Evolutionary conservation across 305 asterid genomes (phyloP).

Genomic region (Fraxinus ornus): DNA sequence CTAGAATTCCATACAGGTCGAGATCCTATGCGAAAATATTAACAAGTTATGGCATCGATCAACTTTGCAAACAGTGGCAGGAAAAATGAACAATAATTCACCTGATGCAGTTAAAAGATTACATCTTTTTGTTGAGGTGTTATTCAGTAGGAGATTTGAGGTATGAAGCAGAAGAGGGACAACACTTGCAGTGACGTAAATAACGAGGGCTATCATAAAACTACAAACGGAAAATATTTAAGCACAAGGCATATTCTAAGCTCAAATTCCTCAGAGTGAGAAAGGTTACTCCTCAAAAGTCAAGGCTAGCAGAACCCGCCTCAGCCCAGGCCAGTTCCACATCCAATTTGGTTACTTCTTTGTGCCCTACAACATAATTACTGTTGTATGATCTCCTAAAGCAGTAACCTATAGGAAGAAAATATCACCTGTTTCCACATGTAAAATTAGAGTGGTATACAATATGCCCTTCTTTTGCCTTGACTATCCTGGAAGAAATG

Average conservation of each 20-base stretch:
- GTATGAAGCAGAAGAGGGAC: not conserved
- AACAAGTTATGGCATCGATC: not conserved
- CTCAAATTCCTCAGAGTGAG: not conserved
- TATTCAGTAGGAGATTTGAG: not conserved
- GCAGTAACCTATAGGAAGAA: not conserved
- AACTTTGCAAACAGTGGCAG: not conserved
- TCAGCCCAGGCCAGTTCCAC: not conserved
- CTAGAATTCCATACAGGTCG: conserved; percentile 76
- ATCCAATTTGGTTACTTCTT: not conserved
- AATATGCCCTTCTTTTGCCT: not conserved
- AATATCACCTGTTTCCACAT: not conserved
- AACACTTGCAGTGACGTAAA: not conserved
- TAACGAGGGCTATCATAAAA: not conserved
- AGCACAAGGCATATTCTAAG: not conserved
- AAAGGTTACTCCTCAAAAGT: not conserved
- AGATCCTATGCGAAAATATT: conserved; percentile 51
- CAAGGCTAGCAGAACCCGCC: not conserved
- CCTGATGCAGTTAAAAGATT: not conserved
- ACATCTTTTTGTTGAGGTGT: not conserved
- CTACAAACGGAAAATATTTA: not conserved
- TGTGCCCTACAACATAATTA: not conserved
- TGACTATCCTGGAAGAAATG: not conserved
- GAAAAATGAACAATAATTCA: not conserved
- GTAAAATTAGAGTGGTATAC: not conserved
- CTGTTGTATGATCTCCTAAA: not conserved